phyloP scores from a whole-genome alignment of 352 stramenopile species.

The Thalassiosira mediterranea region DNA sequence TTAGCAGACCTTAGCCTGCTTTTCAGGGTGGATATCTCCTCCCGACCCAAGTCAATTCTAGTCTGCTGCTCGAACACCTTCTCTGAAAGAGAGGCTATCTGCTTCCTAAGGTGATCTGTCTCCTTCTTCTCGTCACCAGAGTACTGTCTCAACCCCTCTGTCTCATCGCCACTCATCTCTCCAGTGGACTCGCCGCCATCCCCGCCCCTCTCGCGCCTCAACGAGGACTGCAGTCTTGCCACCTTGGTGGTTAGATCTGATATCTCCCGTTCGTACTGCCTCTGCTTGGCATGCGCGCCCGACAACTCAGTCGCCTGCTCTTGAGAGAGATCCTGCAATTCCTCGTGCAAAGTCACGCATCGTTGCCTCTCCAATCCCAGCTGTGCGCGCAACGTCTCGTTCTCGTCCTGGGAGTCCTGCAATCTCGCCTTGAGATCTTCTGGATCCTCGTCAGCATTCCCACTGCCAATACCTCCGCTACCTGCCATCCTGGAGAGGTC shows the following conservation, averaged over 20 bases:
- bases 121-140: constrained; percentile 52
- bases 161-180: constrained; percentile 13
- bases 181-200: background rate
- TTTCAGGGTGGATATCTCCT: constrained; percentile 76
- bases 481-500: constrained; percentile 38
- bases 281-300: constrained; percentile 47
- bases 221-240: constrained; percentile 52
- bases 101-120: constrained; percentile 57
- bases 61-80: constrained; percentile 73
- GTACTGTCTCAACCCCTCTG: constrained; percentile 17
- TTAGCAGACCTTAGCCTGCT: constrained; percentile 65
- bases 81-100: constrained; percentile 71
- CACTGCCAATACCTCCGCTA: constrained; percentile 57
- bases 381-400: constrained; percentile 68
- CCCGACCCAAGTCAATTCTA: constrained; percentile 56
- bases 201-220: constrained; percentile 9
- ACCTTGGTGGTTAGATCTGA: constrained; percentile 68
- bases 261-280: constrained; percentile 69
- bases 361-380: constrained; percentile 68
- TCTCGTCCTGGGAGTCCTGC: constrained; percentile 62
- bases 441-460: constrained; percentile 57
- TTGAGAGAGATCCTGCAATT: constrained; percentile 71
- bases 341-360: constrained; percentile 60
- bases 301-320: constrained; percentile 68
- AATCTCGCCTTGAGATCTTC: constrained; percentile 41